Evolutionary conservation across 1,139 yeast genomes (phyloP), one percentile per base, ranked within the genome.

Genomic region (Arxiozyma telluris): DNA sequence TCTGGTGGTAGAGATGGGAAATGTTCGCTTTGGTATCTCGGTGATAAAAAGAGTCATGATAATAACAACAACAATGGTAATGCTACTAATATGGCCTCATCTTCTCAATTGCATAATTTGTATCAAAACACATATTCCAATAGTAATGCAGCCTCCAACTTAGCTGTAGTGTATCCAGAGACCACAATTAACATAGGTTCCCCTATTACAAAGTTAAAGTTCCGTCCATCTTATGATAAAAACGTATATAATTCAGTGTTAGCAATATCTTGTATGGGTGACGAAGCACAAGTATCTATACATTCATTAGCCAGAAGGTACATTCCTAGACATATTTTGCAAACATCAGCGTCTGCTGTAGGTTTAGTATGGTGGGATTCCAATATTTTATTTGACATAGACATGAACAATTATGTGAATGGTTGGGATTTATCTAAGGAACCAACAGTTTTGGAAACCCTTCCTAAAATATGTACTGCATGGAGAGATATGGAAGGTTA

Each of bases 1-100:
- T 88, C 96, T 15, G 98, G 98, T 21, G 98, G 98, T 12, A 76
- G 97, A 61, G 99, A 93, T 70, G 87, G 72, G 12, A 68, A 68
- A 53, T 64, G 69, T 43, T 65, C 67, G 45, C 55, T 67, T 17
- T 68, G 72, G 72, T 65, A 67, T 52, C 58, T 68, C n/a, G 71
- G 72, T 12, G 70, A 67, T 43, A 58, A 54, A 50, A 45, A 50
- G 4, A 51, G 47, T 25, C 58, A 66, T 5, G 61, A 74, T 4
- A 51, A 50, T 44, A 50, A 41, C 30, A 39, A 15, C 7, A 22
- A 9, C 18, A 25, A 22, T 4, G 22, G 20, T 12, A 9, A 38
- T 34, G 18, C 49, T 3, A 55, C 53, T 41, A 57, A 54, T 41
- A 51, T 58, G 3, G 23, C 50, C 5, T 30, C 55, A 3, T 30